These are phyloP conservation scores for Hyaloperonospora brassicae DNA, from an alignment of 352 stramenopile species.

Conservation along the genomic window DNA sequence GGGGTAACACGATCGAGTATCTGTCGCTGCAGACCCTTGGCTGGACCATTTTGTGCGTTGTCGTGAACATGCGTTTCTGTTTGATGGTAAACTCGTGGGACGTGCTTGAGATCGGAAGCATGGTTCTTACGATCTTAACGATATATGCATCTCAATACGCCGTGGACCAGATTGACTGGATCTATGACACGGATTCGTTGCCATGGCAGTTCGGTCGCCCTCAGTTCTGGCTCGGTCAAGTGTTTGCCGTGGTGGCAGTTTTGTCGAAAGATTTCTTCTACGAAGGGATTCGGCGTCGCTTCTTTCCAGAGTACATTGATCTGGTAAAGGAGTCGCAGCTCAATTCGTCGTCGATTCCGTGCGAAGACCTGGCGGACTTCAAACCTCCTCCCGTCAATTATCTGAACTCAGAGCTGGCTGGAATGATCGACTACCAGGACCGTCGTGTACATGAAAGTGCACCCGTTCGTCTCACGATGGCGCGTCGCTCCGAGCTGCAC, in stretches of 20 bases:
- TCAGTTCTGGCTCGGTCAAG: constrained; percentile 69
- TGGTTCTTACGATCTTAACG: constrained; percentile 44
- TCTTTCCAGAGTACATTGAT: constrained; percentile 61
- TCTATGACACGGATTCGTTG: constrained; percentile 72
- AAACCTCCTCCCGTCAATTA: constrained; percentile 49
- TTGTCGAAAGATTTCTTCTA: constrained; percentile 67
- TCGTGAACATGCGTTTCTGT: constrained; percentile 70
- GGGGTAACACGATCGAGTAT: constrained; percentile 49
- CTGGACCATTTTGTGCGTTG: constrained; percentile 73
- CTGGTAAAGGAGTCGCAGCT: constrained; percentile 50
- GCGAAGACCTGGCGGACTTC: constrained; percentile 40
- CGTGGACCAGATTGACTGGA: constrained; percentile 60
- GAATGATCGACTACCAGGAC: constrained; percentile 76
- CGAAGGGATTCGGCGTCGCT: constrained; percentile 53
- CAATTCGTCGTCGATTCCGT: constrained; percentile 24
- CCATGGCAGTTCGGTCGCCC: constrained; percentile 60
- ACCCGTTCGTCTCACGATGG: constrained; percentile 35
- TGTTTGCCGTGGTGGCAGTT: constrained; percentile 60
- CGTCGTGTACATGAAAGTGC: constrained; percentile 51
- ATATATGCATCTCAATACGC: constrained; percentile 64
- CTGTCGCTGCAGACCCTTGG: constrained; percentile 53
- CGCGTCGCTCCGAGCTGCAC: constrained; percentile 43
- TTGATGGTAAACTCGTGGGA: constrained; percentile 82
- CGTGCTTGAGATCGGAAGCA: constrained; percentile 41
- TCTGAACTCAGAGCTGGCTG: constrained; percentile 51